A percentile compares a stretch with the other conserved stretches of the same genome.
Conservation (phyloP, 345 rosid genomes). For the Citrus mangshanensis region DNA sequence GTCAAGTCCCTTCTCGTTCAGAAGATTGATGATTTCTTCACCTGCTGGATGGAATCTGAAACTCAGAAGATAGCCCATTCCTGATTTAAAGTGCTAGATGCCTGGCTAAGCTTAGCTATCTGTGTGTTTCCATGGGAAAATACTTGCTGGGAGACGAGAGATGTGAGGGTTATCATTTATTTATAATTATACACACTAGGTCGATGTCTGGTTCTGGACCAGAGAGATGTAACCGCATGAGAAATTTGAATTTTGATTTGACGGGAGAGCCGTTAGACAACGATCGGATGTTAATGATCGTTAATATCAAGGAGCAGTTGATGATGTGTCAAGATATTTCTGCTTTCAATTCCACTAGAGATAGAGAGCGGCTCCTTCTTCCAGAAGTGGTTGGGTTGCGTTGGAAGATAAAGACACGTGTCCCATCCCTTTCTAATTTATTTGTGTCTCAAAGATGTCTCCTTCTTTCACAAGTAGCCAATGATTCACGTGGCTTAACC, state of each 20-base stretch:
- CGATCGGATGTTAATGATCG: neutral
- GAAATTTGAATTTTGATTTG: neutral
- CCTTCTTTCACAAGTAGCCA: neutral
- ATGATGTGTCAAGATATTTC: neutral
- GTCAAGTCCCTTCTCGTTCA: conserved; percentile 11
- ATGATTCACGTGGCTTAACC: neutral
- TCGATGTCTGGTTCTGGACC: neutral
- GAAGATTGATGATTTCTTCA: conserved; percentile 19
- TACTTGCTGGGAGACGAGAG: too few species aligned
- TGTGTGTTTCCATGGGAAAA: too few species aligned
- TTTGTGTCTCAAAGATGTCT: neutral
- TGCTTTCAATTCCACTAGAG: too few species aligned
- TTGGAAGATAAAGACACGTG: neutral
- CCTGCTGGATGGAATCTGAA: conserved; percentile 25
- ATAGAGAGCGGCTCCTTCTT: neutral
- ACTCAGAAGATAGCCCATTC: conserved; percentile 8
- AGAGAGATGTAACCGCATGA: neutral
- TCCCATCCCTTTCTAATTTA: neutral
- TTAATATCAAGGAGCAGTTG: neutral
- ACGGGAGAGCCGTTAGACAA: neutral
- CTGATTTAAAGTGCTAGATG: neutral
- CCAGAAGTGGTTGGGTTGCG: neutral
- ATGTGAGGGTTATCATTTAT: too few species aligned
- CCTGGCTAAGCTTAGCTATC: too few species aligned
- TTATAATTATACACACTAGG: too few species aligned